These are phyloP conservation scores for Tolypocladium amazonense DNA, from an alignment of 2,329 filamentous ascomycete species.

Conservation along the genomic window DNA sequence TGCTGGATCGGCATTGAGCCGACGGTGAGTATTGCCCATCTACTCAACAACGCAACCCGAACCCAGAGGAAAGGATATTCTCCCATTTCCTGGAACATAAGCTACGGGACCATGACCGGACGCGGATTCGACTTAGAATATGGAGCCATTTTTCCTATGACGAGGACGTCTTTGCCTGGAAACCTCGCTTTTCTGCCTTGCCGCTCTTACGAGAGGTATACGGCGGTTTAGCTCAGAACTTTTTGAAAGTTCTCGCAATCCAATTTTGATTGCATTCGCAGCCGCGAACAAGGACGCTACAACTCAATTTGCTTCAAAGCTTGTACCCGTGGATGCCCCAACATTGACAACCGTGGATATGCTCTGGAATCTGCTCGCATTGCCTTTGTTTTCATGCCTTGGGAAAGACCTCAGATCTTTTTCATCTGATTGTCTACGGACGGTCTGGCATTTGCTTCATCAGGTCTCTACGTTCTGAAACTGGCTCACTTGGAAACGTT, in stretches of 20 bases:
- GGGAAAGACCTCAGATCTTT: background rate
- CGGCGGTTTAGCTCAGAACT: constrained; percentile 1
- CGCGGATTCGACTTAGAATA: background rate
- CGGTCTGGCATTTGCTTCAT: background rate
- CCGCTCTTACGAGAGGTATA: background rate
- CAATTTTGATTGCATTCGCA: constrained; percentile 12
- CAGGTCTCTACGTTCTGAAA: background rate
- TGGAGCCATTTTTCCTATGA: background rate
- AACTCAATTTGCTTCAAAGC: background rate
- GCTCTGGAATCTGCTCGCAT: background rate
- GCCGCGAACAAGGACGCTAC: constrained; percentile 6
- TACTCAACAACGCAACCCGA: background rate
- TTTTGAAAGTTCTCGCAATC: constrained; percentile 10
- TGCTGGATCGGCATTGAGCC: background rate
- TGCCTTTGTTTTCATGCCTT: background rate
- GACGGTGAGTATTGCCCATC: constrained; percentile 3
- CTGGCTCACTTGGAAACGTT: background rate
- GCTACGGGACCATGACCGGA: background rate
- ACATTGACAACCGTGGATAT: background rate
- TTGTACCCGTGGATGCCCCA: background rate
- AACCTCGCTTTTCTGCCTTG: background rate
- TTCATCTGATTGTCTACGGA: background rate
- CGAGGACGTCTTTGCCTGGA: background rate
- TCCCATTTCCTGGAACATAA: background rate
- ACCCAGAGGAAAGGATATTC: background rate